Evolutionary conservation across 257 asterid genomes (phyloP).

Genomic region (Fraxinus cuspidata): DNA sequence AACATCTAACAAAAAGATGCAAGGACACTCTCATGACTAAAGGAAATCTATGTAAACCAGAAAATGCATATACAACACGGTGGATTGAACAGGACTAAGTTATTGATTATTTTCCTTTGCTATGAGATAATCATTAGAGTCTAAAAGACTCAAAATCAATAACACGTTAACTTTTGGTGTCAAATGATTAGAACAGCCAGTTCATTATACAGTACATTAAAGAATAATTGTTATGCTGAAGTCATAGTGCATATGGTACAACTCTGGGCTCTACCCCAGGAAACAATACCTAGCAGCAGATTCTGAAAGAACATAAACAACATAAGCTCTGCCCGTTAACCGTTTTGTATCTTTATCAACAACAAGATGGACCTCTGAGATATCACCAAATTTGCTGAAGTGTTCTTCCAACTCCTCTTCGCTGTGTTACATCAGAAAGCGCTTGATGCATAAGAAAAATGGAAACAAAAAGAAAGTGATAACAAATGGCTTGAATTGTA

Average conservation of each 20-base stretch:
- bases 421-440: slow-evolving; percentile 38
- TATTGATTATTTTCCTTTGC: background rate
- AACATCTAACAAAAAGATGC: slow-evolving; percentile 15
- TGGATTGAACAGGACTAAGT: background rate
- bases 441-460: slow-evolving; percentile 9
- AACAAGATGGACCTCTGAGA: slow-evolving; percentile 80
- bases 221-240: background rate
- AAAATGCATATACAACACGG: background rate
- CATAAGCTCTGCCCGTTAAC: slow-evolving; percentile 83
- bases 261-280: slow-evolving; percentile 9
- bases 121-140: background rate
- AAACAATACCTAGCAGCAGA: slow-evolving; percentile 76
- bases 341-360: slow-evolving; percentile 82
- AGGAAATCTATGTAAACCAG: slow-evolving; percentile 10
- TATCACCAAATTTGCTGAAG: slow-evolving; percentile 65
- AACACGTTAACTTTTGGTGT: background rate
- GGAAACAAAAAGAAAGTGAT: slow-evolving; percentile 3
- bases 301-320: slow-evolving; percentile 74
- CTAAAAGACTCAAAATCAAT: slow-evolving; percentile 2
- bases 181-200: slow-evolving; percentile 1
- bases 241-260: background rate
- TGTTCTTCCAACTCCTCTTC: slow-evolving; percentile 81
- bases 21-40: slow-evolving; percentile 4
- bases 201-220: background rate
- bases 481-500: slow-evolving; percentile 30